phyloP scores from a whole-genome alignment of 768 basidiomycete genomes.

The Xanthoconium purpureum region DNA sequence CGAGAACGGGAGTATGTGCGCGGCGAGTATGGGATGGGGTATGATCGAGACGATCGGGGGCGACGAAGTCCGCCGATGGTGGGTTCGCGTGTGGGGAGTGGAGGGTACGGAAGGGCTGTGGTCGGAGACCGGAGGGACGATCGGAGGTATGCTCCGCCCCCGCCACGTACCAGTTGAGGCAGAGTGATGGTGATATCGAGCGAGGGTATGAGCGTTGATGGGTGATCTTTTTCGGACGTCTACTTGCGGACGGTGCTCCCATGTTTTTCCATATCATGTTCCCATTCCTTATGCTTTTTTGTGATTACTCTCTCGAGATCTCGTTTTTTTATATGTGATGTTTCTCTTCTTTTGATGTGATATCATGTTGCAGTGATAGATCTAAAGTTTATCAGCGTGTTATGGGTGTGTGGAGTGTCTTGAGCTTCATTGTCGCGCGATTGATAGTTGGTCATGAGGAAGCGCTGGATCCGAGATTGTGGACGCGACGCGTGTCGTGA shows the following conservation, averaged over 20 bases:
- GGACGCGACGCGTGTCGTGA: no score
- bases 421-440: no score
- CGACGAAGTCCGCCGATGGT: constrained; percentile 29
- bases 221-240: not conserved
- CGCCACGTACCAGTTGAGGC: constrained; percentile 13
- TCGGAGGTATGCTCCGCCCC: constrained; percentile 35
- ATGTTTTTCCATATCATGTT: no score
- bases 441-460: no score
- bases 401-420: no score
- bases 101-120: constrained; percentile 16
- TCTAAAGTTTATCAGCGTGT: no score
- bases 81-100: constrained; percentile 17
- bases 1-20: constrained; percentile 38
- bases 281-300: no score
- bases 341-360: no score
- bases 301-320: no score
- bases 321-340: no score
- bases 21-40: constrained; percentile 31
- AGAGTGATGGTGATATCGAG: not conserved
- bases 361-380: no score
- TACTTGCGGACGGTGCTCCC: not conserved
- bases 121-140: constrained; percentile 34
- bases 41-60: constrained; percentile 33
- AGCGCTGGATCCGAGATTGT: no score
- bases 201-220: not conserved